Percentiles rank a stretch among this genome's conserved stretches.
Evolutionary conservation across 331 rosid genomes (phyloP).

Genomic region (Acacia concinna): DNA sequence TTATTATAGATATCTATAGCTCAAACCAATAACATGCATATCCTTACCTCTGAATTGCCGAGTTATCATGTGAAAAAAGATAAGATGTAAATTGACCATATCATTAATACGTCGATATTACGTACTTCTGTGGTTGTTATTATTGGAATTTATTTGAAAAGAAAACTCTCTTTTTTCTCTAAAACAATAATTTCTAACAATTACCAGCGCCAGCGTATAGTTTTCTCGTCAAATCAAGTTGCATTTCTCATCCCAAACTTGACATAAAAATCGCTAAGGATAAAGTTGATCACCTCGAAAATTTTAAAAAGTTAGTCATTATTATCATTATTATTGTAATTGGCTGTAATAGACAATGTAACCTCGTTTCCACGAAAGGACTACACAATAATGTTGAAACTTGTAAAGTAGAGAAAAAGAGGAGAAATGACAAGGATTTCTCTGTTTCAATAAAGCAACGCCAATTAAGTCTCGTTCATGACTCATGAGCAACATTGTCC

Average conservation of each 20-base stretch:
- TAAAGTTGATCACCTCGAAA: background rate
- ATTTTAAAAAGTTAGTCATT: background rate
- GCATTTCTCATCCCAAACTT: background rate
- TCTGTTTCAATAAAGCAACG: background rate
- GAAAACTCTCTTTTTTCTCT: no score
- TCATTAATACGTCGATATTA: background rate
- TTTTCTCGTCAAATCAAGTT: background rate
- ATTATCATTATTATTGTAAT: background rate
- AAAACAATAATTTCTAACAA: background rate
- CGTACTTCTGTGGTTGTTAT: background rate
- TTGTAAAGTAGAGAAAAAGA: background rate
- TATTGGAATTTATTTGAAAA: no score
- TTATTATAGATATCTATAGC: background rate
- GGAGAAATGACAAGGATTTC: background rate
- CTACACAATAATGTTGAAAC: background rate
- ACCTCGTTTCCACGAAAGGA: background rate
- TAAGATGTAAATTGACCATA: background rate
- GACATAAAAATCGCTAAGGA: background rate
- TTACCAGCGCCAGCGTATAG: background rate
- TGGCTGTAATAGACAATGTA: background rate
- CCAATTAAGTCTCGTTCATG: constrained; percentile 13
- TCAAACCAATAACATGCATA: background rate
- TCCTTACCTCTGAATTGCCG: background rate
- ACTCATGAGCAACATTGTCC: background rate
- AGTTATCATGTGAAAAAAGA: background rate